A percentile compares a stretch with the other conserved stretches of the same genome.
These are phyloP conservation scores for Thozetella sp. DNA, from an alignment of 495 filamentous ascomycete species.

Conservation along the genomic window DNA sequence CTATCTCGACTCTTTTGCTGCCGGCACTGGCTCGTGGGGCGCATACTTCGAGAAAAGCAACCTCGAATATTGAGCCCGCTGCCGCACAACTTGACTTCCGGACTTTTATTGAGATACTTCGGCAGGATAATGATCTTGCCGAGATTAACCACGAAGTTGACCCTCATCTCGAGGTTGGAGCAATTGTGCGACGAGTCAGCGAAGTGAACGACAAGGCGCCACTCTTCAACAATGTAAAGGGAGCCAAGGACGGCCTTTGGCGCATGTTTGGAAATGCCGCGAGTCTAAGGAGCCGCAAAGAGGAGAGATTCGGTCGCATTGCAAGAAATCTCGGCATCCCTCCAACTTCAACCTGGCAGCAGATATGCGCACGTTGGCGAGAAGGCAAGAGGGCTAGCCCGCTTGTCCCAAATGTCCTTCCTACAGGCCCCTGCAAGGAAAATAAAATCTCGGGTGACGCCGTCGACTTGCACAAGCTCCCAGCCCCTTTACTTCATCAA, in stretches of 20 bases:
- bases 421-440: conserved; percentile 35
- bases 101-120: not conserved
- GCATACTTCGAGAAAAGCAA: not conserved
- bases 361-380: conserved; percentile 33
- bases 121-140: conserved; percentile 33
- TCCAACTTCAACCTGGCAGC: conserved; percentile 24
- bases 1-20: not conserved
- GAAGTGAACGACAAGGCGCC: conserved; percentile 40
- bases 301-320: conserved; percentile 33
- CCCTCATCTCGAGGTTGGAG: conserved; percentile 36
- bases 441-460: conserved; percentile 27
- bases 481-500: conserved; percentile 32
- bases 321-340: conserved; percentile 33
- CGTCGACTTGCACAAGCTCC: conserved; percentile 35
- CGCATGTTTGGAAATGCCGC: conserved; percentile 38
- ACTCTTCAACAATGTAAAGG: conserved; percentile 43
- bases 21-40: not conserved
- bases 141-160: conserved; percentile 36
- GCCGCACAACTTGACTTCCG: conserved; percentile 1
- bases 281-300: conserved; percentile 20
- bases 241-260: conserved; percentile 32
- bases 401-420: conserved; percentile 23
- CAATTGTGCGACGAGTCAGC: conserved; percentile 36
- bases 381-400: conserved; percentile 21
- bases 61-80: not conserved